Conservation (phyloP, 2,329 filamentous ascomycete genomes). For the Microsporum canis region DNA sequence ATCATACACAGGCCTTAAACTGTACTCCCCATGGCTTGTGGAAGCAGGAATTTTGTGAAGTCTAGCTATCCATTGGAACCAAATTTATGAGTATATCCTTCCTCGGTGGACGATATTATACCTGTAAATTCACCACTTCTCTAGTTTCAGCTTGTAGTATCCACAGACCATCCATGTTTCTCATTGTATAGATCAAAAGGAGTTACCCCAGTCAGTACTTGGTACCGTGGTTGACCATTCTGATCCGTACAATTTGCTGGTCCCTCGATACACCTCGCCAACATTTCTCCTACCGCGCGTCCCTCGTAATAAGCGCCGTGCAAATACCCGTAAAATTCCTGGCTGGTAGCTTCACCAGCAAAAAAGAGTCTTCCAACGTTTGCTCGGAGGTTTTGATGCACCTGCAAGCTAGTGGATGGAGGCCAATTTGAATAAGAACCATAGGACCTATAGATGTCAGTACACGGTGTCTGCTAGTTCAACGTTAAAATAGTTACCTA, state of each 20-base stretch:
- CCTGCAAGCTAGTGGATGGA: conserved; percentile 49
- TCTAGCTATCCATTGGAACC: too few relatives aligned
- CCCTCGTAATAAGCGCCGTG: conserved; percentile 53
- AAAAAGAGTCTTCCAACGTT: conserved; percentile 53
- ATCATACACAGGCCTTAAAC: too few relatives aligned
- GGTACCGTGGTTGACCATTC: conserved; percentile 2
- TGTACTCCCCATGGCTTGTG: too few relatives aligned
- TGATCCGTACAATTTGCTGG: neutral
- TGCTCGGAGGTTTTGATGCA: conserved; percentile 57
- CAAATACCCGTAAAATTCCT: conserved; percentile 54
- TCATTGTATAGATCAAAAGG: conserved; percentile 1
- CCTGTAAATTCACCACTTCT: neutral
- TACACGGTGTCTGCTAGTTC: neutral
- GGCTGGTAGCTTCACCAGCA: conserved; percentile 53
- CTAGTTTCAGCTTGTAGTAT: neutral
- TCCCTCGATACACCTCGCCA: neutral
- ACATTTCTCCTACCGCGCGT: conserved; percentile 34
- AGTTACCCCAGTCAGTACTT: neutral
- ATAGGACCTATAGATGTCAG: conserved; percentile 24
- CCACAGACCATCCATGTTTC: neutral
- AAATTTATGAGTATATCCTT: too few relatives aligned
- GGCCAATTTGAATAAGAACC: conserved; percentile 62
- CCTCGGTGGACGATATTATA: too few relatives aligned
- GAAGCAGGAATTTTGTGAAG: too few relatives aligned
- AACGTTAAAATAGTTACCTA: neutral